Conservation (phyloP, 1,284 basidiomycete genomes). For the Cryptococcus sp. region DNA sequence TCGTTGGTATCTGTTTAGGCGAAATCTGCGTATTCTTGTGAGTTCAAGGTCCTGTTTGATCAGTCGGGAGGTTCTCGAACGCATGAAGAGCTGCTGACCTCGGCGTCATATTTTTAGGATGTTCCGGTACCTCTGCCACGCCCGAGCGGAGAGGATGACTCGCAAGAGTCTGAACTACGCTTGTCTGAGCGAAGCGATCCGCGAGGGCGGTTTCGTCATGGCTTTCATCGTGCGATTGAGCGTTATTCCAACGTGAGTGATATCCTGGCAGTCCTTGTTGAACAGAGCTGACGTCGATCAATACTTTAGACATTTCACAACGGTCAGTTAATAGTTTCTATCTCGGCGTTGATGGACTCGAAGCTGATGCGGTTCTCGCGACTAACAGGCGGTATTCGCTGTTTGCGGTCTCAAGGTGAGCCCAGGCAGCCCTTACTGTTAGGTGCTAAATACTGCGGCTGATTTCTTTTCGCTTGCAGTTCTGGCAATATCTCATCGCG, state of each 20-base stretch:
- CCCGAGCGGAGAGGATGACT: conserved; percentile 44
- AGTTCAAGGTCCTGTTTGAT: neutral
- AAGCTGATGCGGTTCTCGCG: conserved; percentile 4
- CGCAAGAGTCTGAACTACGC: conserved; percentile 50
- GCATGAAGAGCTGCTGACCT: neutral
- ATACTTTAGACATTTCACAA: conserved; percentile 21
- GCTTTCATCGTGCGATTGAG: conserved; percentile 42
- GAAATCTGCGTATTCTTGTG: conserved; percentile 47
- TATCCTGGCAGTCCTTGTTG: conserved; percentile 16
- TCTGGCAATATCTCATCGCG: conserved; percentile 47
- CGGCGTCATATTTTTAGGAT: conserved; percentile 19
- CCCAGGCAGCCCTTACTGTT: conserved; percentile 1
- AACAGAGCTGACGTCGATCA: neutral
- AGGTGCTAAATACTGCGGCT: conserved; percentile 8
- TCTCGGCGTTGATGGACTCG: neutral
- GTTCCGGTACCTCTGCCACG: conserved; percentile 49
- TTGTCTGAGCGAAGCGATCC: conserved; percentile 43
- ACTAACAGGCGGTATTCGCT: conserved; percentile 39
- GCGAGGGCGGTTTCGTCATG: conserved; percentile 50
- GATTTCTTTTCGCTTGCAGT: conserved; percentile 9
- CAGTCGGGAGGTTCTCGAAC: neutral
- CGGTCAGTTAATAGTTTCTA: conserved; percentile 3
- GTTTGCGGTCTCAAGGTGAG: conserved; percentile 37
- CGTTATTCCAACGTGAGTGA: conserved; percentile 42
- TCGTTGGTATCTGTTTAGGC: conserved; percentile 44